Percentiles rank a stretch among this genome's conserved stretches.
phyloP scores from a whole-genome alignment of 306 rosid species.

The Quercus parvula region DNA sequence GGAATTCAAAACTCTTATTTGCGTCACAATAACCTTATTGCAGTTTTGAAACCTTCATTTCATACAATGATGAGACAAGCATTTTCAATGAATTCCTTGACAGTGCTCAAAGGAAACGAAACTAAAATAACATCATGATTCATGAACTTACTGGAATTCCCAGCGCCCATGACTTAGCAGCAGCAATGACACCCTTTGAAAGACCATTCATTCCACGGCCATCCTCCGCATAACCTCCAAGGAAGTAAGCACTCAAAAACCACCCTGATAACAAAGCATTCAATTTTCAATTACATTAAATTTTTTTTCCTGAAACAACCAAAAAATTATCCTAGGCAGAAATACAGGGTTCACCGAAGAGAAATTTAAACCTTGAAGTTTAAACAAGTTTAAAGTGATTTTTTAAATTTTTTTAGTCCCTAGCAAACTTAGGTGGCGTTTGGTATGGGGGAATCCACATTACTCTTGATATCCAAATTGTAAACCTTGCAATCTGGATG shows the following conservation, averaged over 20 bases:
- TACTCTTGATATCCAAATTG: too few species aligned
- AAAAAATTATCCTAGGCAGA: too few species aligned
- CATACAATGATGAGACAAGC: neutral
- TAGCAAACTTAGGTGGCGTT: too few species aligned
- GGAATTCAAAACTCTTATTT: neutral
- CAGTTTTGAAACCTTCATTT: neutral
- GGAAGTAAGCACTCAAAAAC: conserved; percentile 92
- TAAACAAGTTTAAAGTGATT: too few species aligned
- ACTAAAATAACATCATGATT: neutral
- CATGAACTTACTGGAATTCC: conserved; percentile 79
- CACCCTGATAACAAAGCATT: conserved; percentile 57
- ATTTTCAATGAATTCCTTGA: neutral
- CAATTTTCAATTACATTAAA: conserved; percentile 1
- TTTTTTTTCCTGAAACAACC: neutral
- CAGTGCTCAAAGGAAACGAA: neutral
- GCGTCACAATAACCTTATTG: neutral
- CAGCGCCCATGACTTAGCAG: conserved; percentile 84
- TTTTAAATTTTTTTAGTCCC: too few species aligned
- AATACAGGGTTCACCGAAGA: too few species aligned
- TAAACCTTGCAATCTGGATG: too few species aligned
- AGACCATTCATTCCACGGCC: conserved; percentile 88
- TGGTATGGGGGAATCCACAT: too few species aligned
- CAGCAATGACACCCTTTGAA: conserved; percentile 64
- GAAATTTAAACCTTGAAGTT: too few species aligned
- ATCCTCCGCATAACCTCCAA: conserved; percentile 85